phyloP scores from a whole-genome alignment of 352 stramenopile genomes.

The Phytophthora foliorum region DNA sequence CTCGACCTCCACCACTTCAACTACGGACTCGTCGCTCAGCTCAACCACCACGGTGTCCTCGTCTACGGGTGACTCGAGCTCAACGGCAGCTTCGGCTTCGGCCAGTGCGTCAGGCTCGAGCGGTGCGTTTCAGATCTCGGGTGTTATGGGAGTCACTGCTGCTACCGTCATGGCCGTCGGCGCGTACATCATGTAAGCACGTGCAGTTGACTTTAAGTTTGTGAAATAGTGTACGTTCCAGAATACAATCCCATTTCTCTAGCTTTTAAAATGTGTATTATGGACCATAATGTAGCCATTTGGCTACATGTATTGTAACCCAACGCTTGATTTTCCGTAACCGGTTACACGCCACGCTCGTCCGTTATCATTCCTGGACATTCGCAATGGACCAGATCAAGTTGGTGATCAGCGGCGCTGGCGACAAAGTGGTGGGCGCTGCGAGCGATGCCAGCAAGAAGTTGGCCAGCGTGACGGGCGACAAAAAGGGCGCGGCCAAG shows the following conservation, averaged over 20 bases:
- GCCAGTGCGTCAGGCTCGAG: constrained; percentile 29
- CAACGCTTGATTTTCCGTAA: neutral
- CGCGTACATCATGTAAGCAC: constrained; percentile 36
- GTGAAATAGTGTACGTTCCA: no score
- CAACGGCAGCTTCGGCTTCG: constrained; percentile 9
- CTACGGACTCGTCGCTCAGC: constrained; percentile 12
- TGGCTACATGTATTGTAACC: neutral
- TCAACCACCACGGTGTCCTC: constrained; percentile 15
- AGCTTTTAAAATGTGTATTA: no score
- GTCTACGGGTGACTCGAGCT: constrained; percentile 8
- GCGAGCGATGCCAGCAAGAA: constrained; percentile 55
- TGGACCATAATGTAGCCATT: no score
- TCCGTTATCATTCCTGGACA: constrained; percentile 34
- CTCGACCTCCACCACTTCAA: constrained; percentile 13
- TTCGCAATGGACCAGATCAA: constrained; percentile 81
- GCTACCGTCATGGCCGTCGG: constrained; percentile 16
- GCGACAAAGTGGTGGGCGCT: constrained; percentile 51
- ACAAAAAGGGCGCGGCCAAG: constrained; percentile 35
- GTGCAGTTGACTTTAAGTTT: no score
- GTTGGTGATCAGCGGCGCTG: constrained; percentile 65
- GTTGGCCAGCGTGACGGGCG: constrained; percentile 28
- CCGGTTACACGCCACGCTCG: neutral
- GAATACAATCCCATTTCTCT: no score
- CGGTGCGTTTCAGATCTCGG: constrained; percentile 29
- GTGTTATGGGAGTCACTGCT: constrained; percentile 14